These are phyloP conservation scores for Aureobasidium lini DNA, from an alignment of 2,329 filamentous ascomycete genomes.

Conservation along the genomic window DNA sequence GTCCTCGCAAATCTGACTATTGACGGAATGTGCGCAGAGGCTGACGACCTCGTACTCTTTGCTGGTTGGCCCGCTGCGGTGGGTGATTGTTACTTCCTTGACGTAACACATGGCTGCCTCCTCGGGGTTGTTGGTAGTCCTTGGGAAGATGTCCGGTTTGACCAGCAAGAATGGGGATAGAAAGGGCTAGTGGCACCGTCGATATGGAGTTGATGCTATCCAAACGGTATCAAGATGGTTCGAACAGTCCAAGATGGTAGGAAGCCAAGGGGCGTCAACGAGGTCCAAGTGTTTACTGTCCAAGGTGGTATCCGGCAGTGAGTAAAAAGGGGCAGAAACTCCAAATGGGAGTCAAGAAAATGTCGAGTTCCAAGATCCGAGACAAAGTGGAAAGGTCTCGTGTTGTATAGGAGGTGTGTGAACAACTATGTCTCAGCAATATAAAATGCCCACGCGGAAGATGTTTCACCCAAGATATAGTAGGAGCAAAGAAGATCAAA, in stretches of 20 bases:
- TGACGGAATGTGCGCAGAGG: background rate
- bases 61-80: background rate
- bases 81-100: background rate
- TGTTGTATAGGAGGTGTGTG: background rate
- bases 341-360: background rate
- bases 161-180: background rate
- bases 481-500: background rate
- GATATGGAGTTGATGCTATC: background rate
- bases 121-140: background rate
- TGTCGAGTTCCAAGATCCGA: background rate
- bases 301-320: too few relatives aligned
- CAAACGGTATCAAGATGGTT: too few relatives aligned
- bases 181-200: background rate
- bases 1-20: background rate
- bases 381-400: conserved; percentile 1
- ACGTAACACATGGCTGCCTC: background rate
- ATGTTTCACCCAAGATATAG: background rate
- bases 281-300: background rate
- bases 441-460: background rate
- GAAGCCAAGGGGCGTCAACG: background rate
- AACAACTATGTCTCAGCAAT: background rate
- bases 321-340: too few relatives aligned
- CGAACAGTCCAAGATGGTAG: too few relatives aligned
- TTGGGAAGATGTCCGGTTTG: background rate
- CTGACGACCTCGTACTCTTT: background rate